A percentile compares a stretch with the other conserved stretches of the same genome.
Evolutionary conservation across 75 land plant genomes (phyloP).

Genomic region (Chamaecyparis obtusa): DNA sequence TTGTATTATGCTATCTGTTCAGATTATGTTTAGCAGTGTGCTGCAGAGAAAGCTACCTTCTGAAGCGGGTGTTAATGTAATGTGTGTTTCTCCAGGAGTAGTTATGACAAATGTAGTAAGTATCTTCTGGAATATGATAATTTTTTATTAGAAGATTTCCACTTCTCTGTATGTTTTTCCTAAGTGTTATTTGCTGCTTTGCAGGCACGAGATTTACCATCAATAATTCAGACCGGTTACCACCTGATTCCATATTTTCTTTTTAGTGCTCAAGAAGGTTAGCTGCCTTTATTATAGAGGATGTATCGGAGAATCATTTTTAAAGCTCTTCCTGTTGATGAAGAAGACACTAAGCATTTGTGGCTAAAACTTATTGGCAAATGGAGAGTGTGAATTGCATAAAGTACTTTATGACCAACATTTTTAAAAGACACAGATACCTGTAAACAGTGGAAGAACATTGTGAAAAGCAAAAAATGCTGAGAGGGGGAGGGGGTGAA

Average conservation of each 20-base stretch:
- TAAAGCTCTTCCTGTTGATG: constrained; percentile 16
- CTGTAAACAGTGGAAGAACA: not conserved
- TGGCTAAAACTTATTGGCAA: not conserved
- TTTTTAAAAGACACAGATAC: not conserved
- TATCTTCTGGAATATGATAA: constrained; percentile 3
- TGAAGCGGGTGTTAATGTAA: constrained; percentile 77
- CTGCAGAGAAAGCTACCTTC: constrained; percentile 74
- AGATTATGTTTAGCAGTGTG: constrained; percentile 85
- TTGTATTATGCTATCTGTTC: not conserved
- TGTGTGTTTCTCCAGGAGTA: constrained; percentile 86
- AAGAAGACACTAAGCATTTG: not conserved
- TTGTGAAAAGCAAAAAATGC: no score
- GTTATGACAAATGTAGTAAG: constrained; percentile 90
- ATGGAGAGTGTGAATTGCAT: not conserved
- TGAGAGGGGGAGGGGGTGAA: no score
- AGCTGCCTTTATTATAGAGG: constrained; percentile 5
- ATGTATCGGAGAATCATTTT: not conserved
- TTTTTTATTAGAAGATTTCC: not conserved
- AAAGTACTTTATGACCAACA: not conserved
- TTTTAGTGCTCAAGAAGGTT: constrained; percentile 81
- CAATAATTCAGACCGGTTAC: constrained; percentile 55
- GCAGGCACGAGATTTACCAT: constrained; percentile 80
- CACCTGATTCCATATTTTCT: constrained; percentile 72
- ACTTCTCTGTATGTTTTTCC: not conserved
- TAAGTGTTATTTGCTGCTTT: not conserved